Evolutionary conservation across 306 rosid species (phyloP), one percentile per base, ranked within the genome.

Genomic region (Delonix regia): DNA sequence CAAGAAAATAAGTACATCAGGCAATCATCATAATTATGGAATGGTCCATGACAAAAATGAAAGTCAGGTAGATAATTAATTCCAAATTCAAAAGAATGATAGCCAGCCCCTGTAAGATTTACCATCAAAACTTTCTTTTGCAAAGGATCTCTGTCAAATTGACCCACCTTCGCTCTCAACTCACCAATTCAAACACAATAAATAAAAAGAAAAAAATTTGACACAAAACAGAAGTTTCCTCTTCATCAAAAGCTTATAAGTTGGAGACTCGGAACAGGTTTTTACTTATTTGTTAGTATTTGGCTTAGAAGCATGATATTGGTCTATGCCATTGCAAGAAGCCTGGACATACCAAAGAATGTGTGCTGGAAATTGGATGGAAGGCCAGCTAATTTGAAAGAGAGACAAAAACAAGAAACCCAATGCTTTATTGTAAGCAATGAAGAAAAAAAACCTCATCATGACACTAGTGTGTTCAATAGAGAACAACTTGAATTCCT

Each of bases 121-220:
- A n/a, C 76, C 33, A 53, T 78, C 5, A 38, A 68, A 22, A n/a
- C n/a, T 51, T 60, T 51, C 39, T 22, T 25, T 12, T 4, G 63
- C 53, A 60, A 75, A 76, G 60, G 49, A 79, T 76, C 71, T 51
- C 60, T 66, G 55, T 42, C 24, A 77, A 65, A 55, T 24, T 77
- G 51, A 8, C 64, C 42, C 27, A 59, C 74, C 71, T 42, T 19
- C 55, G 64, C 39, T 64, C 28, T 14, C 65, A 78, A 7, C 48
- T 7, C 57, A 56, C 14, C 45, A 78, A 48, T 81, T 53, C 53
- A 73, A 72, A 62, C 56, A 48, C 2, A 64, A 28, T 48, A 13
- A 13, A 28, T 27, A 21, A 10, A 48, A 48, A 57, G 19, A 52
- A 56, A 39, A 57, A 59, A 16, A 6, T 9, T 14, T 3, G 2